These are phyloP conservation scores for Escovopsis sp. DNA, from an alignment of 2,329 filamentous ascomycete genomes.

Conservation along the genomic window DNA sequence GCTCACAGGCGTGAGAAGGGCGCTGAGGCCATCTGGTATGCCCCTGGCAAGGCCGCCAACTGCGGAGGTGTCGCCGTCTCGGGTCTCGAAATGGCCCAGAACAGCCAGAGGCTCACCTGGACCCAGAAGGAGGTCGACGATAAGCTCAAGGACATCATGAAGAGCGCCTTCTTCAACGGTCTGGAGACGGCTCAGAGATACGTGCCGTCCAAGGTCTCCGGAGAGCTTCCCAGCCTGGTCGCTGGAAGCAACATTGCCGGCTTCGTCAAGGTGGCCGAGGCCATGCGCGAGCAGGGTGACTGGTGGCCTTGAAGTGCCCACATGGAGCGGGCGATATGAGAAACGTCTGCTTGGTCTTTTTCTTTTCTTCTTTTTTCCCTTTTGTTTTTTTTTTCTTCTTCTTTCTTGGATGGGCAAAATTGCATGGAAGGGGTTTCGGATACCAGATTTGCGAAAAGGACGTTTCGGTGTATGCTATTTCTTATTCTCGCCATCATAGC, in stretches of 20 bases:
- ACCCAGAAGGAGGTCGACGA: slow-evolving; percentile 77
- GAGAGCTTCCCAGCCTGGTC: slow-evolving; percentile 77
- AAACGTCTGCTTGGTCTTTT: too few relatives aligned
- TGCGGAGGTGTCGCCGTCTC: slow-evolving; percentile 95
- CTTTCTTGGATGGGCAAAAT: too few relatives aligned
- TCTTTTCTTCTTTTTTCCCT: too few relatives aligned
- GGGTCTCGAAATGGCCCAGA: slow-evolving; percentile 98
- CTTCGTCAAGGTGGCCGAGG: slow-evolving; percentile 87
- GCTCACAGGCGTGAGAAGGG: slow-evolving; percentile 56
- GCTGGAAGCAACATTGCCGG: slow-evolving; percentile 95
- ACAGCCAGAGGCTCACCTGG: slow-evolving; percentile 76
- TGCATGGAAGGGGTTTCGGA: too few relatives aligned
- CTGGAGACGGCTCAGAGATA: slow-evolving; percentile 83
- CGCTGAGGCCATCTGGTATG: slow-evolving; percentile 73
- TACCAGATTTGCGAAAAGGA: too few relatives aligned
- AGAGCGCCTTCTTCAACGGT: slow-evolving; percentile 80
- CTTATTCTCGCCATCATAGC: too few relatives aligned
- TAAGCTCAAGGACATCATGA: slow-evolving; percentile 90
- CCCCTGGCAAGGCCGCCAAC: slow-evolving; percentile 92
- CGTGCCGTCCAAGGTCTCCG: slow-evolving; percentile 54
- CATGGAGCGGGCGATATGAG: too few relatives aligned
- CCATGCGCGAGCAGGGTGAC: slow-evolving; percentile 94
- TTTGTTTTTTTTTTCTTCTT: too few relatives aligned
- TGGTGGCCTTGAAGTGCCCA: slow-evolving; percentile 45
- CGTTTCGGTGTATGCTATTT: too few relatives aligned